Conservation (phyloP, 2,329 filamentous ascomycete genomes). For the Colletotrichum costaricense region DNA sequence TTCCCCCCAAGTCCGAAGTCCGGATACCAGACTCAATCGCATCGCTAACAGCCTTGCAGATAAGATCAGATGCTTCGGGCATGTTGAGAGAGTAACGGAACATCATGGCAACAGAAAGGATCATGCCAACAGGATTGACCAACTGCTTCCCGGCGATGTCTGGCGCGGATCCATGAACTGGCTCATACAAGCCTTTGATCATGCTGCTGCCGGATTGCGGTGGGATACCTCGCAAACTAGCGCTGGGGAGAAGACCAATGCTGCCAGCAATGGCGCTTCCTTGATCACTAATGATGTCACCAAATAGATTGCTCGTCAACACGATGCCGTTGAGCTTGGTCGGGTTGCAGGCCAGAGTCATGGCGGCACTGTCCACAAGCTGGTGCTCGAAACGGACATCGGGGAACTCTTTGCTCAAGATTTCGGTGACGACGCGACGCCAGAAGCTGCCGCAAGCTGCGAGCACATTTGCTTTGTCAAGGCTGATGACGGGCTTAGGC, state of each 20-base stretch:
- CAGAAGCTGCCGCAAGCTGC: constrained; percentile 85
- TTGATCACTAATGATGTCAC: constrained; percentile 96
- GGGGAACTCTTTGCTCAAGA: constrained; percentile 90
- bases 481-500: constrained; percentile 72
- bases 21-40: not conserved
- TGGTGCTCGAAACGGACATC: constrained; percentile 87
- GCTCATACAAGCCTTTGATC: constrained; percentile 97
- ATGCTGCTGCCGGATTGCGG: constrained; percentile 71
- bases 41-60: not conserved
- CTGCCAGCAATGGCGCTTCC: constrained; percentile 95
- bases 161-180: constrained; percentile 82
- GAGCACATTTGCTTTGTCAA: constrained; percentile 97
- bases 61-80: not conserved
- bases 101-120: constrained; percentile 79
- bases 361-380: constrained; percentile 95
- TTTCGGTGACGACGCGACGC: constrained; percentile 86
- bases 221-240: constrained; percentile 88
- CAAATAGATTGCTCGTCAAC: constrained; percentile 93
- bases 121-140: constrained; percentile 78
- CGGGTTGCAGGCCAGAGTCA: constrained; percentile 97
- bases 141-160: constrained; percentile 79
- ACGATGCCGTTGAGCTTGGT: constrained; percentile 88
- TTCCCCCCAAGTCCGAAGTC: not conserved
- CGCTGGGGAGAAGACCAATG: constrained; percentile 88
- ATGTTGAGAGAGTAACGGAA: constrained; percentile 68